phyloP scores from a whole-genome alignment of 257 asterid genomes.

The Gardenia jasminoides region DNA sequence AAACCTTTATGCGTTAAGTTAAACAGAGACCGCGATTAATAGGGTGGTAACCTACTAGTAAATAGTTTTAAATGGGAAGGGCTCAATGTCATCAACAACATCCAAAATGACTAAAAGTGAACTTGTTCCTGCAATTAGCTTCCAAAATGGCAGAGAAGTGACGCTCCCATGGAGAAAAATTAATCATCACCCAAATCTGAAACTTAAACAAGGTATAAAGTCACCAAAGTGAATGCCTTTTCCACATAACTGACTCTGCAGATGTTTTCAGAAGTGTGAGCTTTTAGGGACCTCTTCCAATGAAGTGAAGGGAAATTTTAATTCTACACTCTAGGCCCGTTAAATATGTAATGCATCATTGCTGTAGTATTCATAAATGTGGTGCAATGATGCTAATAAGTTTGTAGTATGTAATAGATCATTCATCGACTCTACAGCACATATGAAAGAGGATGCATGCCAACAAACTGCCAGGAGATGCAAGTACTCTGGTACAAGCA shows the following conservation, averaged over 20 bases:
- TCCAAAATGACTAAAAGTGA: neutral
- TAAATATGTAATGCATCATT: neutral
- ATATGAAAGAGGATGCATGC: neutral
- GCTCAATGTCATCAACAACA: neutral
- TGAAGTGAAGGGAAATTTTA: neutral
- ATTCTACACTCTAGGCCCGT: neutral
- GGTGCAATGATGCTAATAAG: neutral
- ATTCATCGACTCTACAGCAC: neutral
- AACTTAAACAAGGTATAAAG: neutral
- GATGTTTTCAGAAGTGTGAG: neutral
- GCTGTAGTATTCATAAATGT: neutral
- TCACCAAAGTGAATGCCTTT: neutral
- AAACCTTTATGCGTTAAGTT: constrained; percentile 68
- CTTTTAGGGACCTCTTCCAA: neutral
- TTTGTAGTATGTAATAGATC: neutral
- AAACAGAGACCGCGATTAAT: constrained; percentile 1
- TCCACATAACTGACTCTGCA: neutral
- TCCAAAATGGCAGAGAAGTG: neutral
- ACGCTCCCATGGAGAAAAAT: neutral
- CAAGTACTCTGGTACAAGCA: neutral
- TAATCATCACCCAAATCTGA: neutral
- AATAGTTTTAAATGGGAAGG: neutral
- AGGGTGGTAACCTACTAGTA: neutral
- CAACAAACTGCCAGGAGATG: neutral
- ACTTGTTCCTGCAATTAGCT: neutral